These are phyloP conservation scores for Coemansia sp. DNA, from an alignment of 192 early-diverging fungal species.

Conservation along the genomic window DNA sequence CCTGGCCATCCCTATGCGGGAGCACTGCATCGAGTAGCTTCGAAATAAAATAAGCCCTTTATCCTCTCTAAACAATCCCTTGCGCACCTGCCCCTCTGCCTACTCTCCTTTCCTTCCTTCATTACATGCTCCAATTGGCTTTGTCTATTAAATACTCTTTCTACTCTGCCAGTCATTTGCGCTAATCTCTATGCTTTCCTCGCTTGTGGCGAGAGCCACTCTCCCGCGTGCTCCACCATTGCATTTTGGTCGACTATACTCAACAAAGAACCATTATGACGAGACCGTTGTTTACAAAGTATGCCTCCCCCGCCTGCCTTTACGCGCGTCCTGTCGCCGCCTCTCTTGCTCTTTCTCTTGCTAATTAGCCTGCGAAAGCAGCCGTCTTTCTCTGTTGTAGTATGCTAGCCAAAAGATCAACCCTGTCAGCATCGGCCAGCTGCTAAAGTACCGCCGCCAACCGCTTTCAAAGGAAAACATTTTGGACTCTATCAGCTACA, in stretches of 20 bases:
- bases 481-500: conserved; percentile 60
- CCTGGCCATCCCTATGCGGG: conserved; percentile 76
- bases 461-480: conserved; percentile 53
- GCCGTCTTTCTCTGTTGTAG: neutral
- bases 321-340: too few relatives aligned
- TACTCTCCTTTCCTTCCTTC: neutral
- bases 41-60: too few relatives aligned
- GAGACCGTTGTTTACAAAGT: conserved; percentile 44
- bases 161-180: too few relatives aligned
- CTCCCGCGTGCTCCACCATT: neutral
- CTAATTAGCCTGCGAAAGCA: too few relatives aligned
- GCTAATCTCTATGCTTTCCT: neutral
- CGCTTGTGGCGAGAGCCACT: too few relatives aligned
- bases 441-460: conserved; percentile 70
- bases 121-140: too few relatives aligned
- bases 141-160: too few relatives aligned
- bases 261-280: conserved; percentile 40
- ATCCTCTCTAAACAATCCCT: neutral
- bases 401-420: conserved; percentile 44
- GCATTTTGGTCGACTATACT: conserved; percentile 1
- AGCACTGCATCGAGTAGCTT: conserved; percentile 15
- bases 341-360: too few relatives aligned
- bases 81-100: neutral
- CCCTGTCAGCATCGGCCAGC: conserved; percentile 72
- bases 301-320: too few relatives aligned